phyloP scores from a whole-genome alignment of 2,329 filamentous ascomycete genomes.

The Diaporthe australafricana region DNA sequence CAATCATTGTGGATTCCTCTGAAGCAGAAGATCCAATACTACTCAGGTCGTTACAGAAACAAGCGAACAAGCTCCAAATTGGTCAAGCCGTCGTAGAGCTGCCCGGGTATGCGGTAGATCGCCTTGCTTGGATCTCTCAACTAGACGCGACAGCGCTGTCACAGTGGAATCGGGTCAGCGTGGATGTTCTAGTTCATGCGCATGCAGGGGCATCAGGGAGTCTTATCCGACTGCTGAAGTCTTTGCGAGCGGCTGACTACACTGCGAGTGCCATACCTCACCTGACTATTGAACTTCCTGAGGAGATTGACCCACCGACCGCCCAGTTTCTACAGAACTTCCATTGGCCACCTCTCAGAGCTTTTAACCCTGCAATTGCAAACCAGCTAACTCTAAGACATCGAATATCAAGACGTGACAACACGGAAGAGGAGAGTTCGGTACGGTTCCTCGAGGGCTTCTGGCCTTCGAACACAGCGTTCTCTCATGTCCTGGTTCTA shows the following conservation, averaged over 20 bases:
- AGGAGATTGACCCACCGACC: conserved; percentile 73
- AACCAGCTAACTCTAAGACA: conserved; percentile 77
- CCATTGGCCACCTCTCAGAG: conserved; percentile 71
- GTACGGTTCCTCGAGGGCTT: conserved; percentile 87
- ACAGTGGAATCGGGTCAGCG: conserved; percentile 77
- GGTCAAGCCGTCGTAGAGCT: conserved; percentile 75
- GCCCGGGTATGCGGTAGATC: conserved; percentile 70
- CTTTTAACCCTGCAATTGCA: conserved; percentile 53
- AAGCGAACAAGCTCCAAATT: conserved; percentile 12
- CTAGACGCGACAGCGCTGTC: conserved; percentile 63
- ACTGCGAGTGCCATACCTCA: conserved; percentile 75
- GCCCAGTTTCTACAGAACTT: conserved; percentile 72
- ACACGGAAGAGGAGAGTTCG: conserved; percentile 77
- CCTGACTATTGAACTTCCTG: conserved; percentile 86
- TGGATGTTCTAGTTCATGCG: conserved; percentile 89
- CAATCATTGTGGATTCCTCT: conserved; percentile 77
- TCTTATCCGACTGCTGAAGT: conserved; percentile 80
- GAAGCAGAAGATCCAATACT: conserved; percentile 77
- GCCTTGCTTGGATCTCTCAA: conserved; percentile 81
- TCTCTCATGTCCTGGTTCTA: conserved; percentile 85
- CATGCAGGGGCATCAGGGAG: conserved; percentile 77
- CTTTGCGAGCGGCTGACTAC: conserved; percentile 81
- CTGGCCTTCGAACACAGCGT: conserved; percentile 74
- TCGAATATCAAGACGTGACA: conserved; percentile 71
- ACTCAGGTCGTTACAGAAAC: conserved; percentile 44